phyloP scores from a whole-genome alignment of 129 eudicot species.

The Lactuca sativa region DNA sequence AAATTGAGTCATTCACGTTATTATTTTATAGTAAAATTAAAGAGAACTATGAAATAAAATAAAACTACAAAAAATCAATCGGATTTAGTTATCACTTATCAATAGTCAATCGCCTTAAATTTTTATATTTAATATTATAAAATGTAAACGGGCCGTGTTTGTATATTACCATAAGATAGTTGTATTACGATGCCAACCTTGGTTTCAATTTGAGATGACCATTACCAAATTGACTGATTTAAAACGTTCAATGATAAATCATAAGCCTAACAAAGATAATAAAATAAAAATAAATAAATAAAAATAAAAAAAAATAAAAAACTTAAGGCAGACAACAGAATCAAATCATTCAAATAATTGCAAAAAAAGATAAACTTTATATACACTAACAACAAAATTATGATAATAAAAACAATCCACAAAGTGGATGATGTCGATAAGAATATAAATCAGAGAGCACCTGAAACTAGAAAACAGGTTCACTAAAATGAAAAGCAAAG shows the following conservation, averaged over 20 bases:
- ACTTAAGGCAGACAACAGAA: neutral
- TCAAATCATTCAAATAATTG: neutral
- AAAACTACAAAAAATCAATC: too few species aligned
- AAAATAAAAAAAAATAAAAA: too few species aligned
- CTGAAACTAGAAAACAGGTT: neutral
- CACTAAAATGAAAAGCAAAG: neutral
- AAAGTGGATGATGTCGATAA: neutral
- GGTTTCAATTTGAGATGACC: neutral
- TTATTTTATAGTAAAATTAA: too few species aligned
- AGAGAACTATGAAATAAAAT: too few species aligned
- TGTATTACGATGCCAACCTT: neutral
- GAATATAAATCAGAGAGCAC: neutral
- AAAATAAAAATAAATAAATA: too few species aligned
- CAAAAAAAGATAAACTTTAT: neutral
- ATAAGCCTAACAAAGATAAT: neutral
- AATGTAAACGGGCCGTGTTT: neutral
- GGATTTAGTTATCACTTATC: too few species aligned
- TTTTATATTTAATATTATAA: too few species aligned
- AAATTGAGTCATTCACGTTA: too few species aligned
- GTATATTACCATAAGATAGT: neutral
- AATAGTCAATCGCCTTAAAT: too few species aligned
- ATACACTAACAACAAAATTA: neutral
- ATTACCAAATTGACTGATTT: neutral
- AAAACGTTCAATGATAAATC: neutral
- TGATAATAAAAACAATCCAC: neutral